Conservation (phyloP, 202 grass and related monocot species). For the Brachypodium distachyon region DNA sequence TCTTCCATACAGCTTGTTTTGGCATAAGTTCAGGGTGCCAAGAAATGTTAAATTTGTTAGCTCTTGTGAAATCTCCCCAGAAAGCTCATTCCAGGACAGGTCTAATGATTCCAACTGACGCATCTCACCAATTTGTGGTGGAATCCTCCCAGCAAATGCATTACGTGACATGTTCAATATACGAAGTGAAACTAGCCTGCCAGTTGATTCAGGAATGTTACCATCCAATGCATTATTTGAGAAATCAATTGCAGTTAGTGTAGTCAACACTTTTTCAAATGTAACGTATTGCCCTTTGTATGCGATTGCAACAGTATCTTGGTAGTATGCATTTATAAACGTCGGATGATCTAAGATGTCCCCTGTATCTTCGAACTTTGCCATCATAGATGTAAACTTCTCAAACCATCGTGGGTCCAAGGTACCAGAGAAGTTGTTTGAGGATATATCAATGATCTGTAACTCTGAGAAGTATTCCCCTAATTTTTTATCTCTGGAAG, state of each 20-base stretch:
- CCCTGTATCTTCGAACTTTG: not conserved
- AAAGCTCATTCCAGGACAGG: conserved; percentile 46
- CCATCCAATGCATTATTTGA: conserved; percentile 39
- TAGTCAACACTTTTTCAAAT: conserved; percentile 21
- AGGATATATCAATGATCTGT: conserved; percentile 43
- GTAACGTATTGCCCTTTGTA: conserved; percentile 23
- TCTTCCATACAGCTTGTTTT: conserved; percentile 33
- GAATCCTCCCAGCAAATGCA: conserved; percentile 21
- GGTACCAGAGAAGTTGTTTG: conserved; percentile 36
- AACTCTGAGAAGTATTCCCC: not conserved
- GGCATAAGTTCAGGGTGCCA: conserved; percentile 27
- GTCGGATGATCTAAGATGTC: accelerated
- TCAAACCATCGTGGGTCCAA: conserved; percentile 10
- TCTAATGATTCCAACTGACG: conserved; percentile 48
- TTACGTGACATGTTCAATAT: conserved; percentile 40
- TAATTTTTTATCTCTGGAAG: not conserved
- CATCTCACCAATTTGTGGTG: conserved; percentile 22
- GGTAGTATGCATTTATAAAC: not conserved
- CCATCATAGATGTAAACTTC: conserved; percentile 23
- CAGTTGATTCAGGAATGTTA: conserved; percentile 29
- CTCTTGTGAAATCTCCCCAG: conserved; percentile 34
- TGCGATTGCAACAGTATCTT: conserved; percentile 11
- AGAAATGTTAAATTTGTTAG: conserved; percentile 37
- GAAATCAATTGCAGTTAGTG: conserved; percentile 35
- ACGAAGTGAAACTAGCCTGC: conserved; percentile 21